phyloP scores from a whole-genome alignment of 805 yeast species.

The Komagataella mondaviorum region DNA sequence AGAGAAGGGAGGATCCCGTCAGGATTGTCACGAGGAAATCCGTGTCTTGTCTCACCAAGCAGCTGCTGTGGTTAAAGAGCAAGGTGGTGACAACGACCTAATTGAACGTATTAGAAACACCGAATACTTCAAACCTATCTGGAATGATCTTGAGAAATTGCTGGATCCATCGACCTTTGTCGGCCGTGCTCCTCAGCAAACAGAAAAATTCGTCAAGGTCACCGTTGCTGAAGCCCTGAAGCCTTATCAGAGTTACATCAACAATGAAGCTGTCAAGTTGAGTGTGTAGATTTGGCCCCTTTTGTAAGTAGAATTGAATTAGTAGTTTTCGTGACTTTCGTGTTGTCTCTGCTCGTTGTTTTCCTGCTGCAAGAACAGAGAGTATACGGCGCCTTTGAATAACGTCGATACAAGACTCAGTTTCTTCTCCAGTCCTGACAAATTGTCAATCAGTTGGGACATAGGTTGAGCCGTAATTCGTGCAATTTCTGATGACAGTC shows the following conservation, averaged over 20 bases:
- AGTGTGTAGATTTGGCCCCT: conserved; percentile 38
- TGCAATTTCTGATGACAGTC: conserved; percentile 19
- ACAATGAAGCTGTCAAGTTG: conserved; percentile 60
- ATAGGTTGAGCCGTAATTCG: conserved; percentile 15
- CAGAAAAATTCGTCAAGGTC: conserved; percentile 76
- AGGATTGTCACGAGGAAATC: conserved; percentile 95
- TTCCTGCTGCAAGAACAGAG: neutral
- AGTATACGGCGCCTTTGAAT: conserved; percentile 29
- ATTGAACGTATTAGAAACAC: conserved; percentile 76
- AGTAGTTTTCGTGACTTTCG: neutral
- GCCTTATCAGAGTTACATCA: conserved; percentile 47
- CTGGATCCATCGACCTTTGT: conserved; percentile 90
- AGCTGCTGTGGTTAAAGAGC: conserved; percentile 90
- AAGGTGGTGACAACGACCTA: conserved; percentile 97
- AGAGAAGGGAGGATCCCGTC: conserved; percentile 94
- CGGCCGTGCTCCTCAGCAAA: conserved; percentile 97
- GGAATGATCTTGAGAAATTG: conserved; percentile 66
- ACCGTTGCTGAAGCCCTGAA: conserved; percentile 78
- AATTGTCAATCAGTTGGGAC: conserved; percentile 20
- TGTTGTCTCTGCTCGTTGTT: neutral
- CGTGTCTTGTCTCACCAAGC: conserved; percentile 97
- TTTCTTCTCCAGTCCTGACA: conserved; percentile 26
- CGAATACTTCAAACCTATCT: conserved; percentile 77
- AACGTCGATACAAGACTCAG: conserved; percentile 28
- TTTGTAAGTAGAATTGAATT: neutral